Conservation (phyloP, 1,284 basidiomycete genomes). For the Trichosporon sp. region DNA sequence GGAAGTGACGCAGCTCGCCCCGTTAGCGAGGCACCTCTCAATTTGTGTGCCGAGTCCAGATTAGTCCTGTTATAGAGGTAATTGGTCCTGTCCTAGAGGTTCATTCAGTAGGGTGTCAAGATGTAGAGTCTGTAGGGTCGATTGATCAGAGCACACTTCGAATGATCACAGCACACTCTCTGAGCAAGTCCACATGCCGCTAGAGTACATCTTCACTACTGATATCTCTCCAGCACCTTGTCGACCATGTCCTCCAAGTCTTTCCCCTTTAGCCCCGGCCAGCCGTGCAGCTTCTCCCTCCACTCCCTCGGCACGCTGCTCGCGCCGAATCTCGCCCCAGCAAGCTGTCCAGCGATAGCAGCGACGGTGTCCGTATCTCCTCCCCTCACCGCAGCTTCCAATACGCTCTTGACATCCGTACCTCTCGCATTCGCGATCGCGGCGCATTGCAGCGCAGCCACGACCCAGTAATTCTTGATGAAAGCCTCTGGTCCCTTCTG, state of each 20-base stretch:
- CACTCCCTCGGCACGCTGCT: neutral
- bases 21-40: no score
- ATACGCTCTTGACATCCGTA: neutral
- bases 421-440: neutral
- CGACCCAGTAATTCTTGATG: conserved; percentile 5
- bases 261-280: neutral
- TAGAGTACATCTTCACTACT: no score
- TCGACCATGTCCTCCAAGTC: neutral
- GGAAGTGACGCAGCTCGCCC: no score
- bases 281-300: conserved; percentile 3
- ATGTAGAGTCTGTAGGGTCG: no score
- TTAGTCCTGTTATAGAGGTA: no score
- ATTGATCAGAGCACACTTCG: no score
- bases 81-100: no score
- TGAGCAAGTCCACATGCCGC: no score
- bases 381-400: conserved; percentile 4
- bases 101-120: no score
- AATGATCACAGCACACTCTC: no score
- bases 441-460: conserved; percentile 6
- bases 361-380: conserved; percentile 11
- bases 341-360: conserved; percentile 3
- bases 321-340: conserved; percentile 2
- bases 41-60: no score
- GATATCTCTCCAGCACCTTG: no score
- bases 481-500: neutral